Conservation (phyloP, 345 rosid genomes). For the Lepidium didymum region DNA sequence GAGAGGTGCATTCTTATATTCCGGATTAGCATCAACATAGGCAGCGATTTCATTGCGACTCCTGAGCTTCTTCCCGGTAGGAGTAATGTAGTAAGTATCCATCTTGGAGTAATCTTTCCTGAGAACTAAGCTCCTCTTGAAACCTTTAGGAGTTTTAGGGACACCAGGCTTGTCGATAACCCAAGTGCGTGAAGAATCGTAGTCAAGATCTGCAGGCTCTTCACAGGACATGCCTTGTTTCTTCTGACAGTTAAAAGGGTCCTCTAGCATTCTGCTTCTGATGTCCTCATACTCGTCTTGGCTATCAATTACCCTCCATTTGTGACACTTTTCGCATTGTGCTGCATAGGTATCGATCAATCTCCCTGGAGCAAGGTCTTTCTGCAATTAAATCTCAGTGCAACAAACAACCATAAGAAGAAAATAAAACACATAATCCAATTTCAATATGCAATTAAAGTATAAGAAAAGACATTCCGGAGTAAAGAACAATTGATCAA, state of each 20-base stretch:
- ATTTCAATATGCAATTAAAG: neutral
- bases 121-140: constrained; percentile 64
- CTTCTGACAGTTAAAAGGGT: constrained; percentile 47
- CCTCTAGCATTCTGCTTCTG: constrained; percentile 43
- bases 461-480: neutral
- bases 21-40: constrained; percentile 44
- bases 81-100: constrained; percentile 79
- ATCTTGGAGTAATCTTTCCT: constrained; percentile 71
- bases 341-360: constrained; percentile 64
- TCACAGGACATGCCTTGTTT: constrained; percentile 49
- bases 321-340: constrained; percentile 62
- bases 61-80: constrained; percentile 68
- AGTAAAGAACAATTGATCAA: neutral
- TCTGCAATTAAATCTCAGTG: constrained; percentile 4
- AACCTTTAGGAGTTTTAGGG: constrained; percentile 81
- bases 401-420: neutral
- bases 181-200: constrained; percentile 62
- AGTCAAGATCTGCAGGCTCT: constrained; percentile 63
- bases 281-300: constrained; percentile 74
- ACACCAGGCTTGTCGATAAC: constrained; percentile 78
- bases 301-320: constrained; percentile 64
- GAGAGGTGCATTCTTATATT: constrained; percentile 36
- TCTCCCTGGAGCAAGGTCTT: constrained; percentile 12
- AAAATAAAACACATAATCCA: neutral
- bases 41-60: constrained; percentile 55